Evolutionary conservation across 1,139 yeast species (phyloP), one percentile per base, ranked within the genome.

Genomic region (Candida albicans): DNA sequence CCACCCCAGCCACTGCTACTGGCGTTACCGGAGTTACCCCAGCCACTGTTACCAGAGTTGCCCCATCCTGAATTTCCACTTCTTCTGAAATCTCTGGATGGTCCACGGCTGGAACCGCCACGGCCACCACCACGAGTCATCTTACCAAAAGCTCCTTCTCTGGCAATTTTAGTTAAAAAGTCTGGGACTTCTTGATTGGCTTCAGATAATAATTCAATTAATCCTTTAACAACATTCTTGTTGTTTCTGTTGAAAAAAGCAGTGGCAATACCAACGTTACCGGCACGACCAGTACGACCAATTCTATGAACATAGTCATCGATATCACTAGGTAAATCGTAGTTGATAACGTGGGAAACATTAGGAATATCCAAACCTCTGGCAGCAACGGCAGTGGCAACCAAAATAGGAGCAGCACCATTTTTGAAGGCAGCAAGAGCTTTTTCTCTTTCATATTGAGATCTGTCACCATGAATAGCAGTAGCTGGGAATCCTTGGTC

Each of bases 241-340:
- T 90, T 95, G 67, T 87, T 87, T 75, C 98, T 87, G 85, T 93
- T 93, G 75, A 93, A 89, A 78, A 93, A 93, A 44, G 99, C 96
- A 56, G 97, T 91, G 56, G 99, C 97, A 61, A 87, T 79, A 86
- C 99, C 99, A 53, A 87, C 84, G 76, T 93, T 93, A 80, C 99
- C 99, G 61, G 99, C 99, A 84, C 99, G 95, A 73, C 99, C 99
- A 61, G 99, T 93, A 85, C 99, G 95, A 80, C 99, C 99, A 65
- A 93, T 93, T 79, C 99, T 88, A 77, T 93, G 99, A 52, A 93
- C 99, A 66, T 93, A 93, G 72, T 93, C 99, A 70, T 93, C 99
- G 62, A 91, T 87, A 70, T 93, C 98, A 64, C 88, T 78, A 64
- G 99, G 99, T 68, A 93, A 79, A 67, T 93, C 99, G 67, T 85